Evolutionary conservation across 1,284 basidiomycete species (phyloP), one percentile per base, ranked within the genome.

Genomic region (Microbotryum saponariae): DNA sequence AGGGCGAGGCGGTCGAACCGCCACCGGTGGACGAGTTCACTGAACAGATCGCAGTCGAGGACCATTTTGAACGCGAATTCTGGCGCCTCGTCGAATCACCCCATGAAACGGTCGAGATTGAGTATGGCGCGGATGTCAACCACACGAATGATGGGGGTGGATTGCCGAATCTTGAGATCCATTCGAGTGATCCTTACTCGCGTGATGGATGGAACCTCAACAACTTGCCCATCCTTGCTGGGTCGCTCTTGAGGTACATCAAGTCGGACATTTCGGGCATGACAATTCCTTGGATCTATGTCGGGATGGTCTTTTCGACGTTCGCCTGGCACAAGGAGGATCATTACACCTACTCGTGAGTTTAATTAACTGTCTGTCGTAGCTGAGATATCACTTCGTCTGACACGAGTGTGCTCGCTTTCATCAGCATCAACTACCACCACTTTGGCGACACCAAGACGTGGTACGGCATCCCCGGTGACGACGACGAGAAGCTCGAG

Each of bases 311-410:
- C 51, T 97, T 98, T 76, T 97, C 93, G 12, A 94, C 96, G 1
- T 99, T 99, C 77, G 97, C 94, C 76, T 99, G 96, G 96, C 96
- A 99, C 78, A 98, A 98, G 75, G 96, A 99, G 85, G 96, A 98
- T 78, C 96, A 98, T 78, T 96, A 94, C 76, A 97, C 93, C 14
- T 97, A 96, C 76, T 91, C 56, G 65, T 69, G 47, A 21, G 50
- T 37, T 20, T 1, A 4, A n/a, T 21, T 12, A 6, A 2, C 25
- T 6, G 14, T 21, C 12, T 25, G 4, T 25, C n/a, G 14, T 12
- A 7, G 27, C 20, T 45, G 20, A 25, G 31, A n/a, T 37, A 18
- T 37, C 4, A 7, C 23, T 6, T 12, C 42, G 4, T 16, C 27
- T 14, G 20, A 25, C 48, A 37, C 27, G 12, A 33, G 9, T 8